Conservation (phyloP, 2,329 filamentous ascomycete genomes). For the Colletotrichum gloeosporioides region DNA sequence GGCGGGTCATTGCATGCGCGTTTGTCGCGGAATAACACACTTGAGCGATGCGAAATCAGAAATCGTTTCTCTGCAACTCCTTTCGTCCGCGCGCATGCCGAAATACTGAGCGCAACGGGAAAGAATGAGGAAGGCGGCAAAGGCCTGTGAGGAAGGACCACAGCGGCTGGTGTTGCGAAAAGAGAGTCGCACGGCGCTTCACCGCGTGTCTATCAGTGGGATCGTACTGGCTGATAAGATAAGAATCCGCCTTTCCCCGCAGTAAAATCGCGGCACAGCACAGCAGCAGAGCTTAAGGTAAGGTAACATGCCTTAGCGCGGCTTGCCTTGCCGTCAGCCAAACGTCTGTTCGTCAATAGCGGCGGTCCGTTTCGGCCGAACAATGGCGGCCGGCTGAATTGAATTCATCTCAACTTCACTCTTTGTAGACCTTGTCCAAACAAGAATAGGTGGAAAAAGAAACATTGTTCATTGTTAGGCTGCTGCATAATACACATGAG, state of each 20-base stretch:
- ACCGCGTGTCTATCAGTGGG: background rate
- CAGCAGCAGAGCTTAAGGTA: background rate
- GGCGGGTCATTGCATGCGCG: background rate
- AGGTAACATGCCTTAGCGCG: conserved; percentile 1
- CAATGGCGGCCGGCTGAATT: background rate
- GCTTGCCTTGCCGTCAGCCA: background rate
- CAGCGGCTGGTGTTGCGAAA: background rate
- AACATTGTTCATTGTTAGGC: background rate
- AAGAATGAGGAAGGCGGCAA: conserved; percentile 6
- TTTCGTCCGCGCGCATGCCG: conserved; percentile 16
- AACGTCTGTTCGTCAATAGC: background rate
- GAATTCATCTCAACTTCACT: background rate
- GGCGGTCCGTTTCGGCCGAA: background rate
- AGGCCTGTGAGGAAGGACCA: conserved; percentile 12
- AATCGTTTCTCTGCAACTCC: background rate
- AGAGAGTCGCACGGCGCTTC: background rate
- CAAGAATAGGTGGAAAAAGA: background rate
- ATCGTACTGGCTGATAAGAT: conserved; percentile 13
- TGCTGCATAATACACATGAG: background rate
- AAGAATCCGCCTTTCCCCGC: conserved; percentile 12
- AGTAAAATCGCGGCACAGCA: background rate
- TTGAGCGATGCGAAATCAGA: background rate
- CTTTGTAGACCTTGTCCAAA: background rate
- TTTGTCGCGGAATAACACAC: background rate
- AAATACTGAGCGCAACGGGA: background rate